A percentile compares a stretch with the other conserved stretches of the same genome.
Evolutionary conservation across 768 basidiomycete genomes (phyloP).

Genomic region (Clavaria fumosa): DNA sequence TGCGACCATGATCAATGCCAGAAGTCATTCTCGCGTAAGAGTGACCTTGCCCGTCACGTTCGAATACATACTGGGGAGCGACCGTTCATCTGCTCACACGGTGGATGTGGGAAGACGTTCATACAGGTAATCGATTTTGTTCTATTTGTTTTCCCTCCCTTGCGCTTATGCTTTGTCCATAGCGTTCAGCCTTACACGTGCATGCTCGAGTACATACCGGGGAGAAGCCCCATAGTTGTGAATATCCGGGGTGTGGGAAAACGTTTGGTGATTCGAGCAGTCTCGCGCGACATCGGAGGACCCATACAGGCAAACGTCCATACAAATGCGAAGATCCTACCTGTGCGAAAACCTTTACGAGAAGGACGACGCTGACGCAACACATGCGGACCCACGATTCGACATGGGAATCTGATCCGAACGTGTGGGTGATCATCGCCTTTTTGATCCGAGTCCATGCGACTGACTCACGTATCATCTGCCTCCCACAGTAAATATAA

Average conservation of each 20-base stretch:
- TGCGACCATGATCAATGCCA: slow-evolving; percentile 62
- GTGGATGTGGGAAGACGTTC: slow-evolving; percentile 77
- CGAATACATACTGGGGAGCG: slow-evolving; percentile 86
- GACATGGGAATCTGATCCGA: slow-evolving; percentile 71
- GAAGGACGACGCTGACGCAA: slow-evolving; percentile 68
- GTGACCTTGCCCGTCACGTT: slow-evolving; percentile 74
- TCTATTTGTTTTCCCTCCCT: not conserved
- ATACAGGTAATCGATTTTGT: slow-evolving; percentile 54
- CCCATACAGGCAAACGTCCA: slow-evolving; percentile 74
- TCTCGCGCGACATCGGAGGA: slow-evolving; percentile 81
- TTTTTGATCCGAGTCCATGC: slow-evolving; percentile 1
- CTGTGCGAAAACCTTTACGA: slow-evolving; percentile 79
- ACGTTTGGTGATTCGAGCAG: slow-evolving; percentile 87
- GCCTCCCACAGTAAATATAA: slow-evolving; percentile 51
- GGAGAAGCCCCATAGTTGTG: slow-evolving; percentile 84
- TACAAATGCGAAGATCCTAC: slow-evolving; percentile 75
- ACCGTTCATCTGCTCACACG: slow-evolving; percentile 60
- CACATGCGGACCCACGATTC: slow-evolving; percentile 86
- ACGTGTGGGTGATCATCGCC: slow-evolving; percentile 37
- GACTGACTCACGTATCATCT: slow-evolving; percentile 15
- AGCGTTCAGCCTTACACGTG: slow-evolving; percentile 84
- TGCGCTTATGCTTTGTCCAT: slow-evolving; percentile 9
- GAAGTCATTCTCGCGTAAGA: slow-evolving; percentile 71
- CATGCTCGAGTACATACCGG: slow-evolving; percentile 85
- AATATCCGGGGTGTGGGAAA: slow-evolving; percentile 76